Base-by-base conservation (phyloP, 73 alveolate species). In the Uronychia setigera region DNA sequence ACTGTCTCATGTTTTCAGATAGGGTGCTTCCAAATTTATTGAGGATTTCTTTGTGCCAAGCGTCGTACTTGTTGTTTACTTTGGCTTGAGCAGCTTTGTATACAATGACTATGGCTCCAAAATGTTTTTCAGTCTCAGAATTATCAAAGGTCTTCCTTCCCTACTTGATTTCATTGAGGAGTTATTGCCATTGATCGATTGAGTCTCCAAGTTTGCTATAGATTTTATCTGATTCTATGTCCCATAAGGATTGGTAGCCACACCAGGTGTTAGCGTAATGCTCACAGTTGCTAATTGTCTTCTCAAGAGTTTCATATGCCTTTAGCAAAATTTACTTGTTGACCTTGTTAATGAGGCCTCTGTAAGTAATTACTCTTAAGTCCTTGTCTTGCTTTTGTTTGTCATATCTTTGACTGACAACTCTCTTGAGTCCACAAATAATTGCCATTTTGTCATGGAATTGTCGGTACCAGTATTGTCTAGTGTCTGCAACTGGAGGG, bases 211-310 rank as follows among this genome's bases (percentile, higher is more conserved):
- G 88, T 77, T 90, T 91, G 74, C 93, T 92, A 80, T 83, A 97
- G 31, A 98, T 96, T 28, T 92, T 84, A 32, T 94, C 88, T 32
- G 98, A 94, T 78, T 97, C 99, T 82, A 98, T 97, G 83, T 98
- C 99, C 99, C 99, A 99, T 14, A 98, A 93, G 9, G 99, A 94
- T 93, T 99, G 97, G 90, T 98, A 98, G 82, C 98, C 96, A 85
- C 92, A 88, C 99, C 99, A 98, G 30, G 99, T 95, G 32, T 95
- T 89, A 59, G 95, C 98, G 87, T 98, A 98, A 77, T 93, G 96
- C 95, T 98, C 99, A 85, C 94, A 95, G 58, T 96, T 93, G 11
- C 86, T 90, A 60, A 97, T 86, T 35, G 76, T 26, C 74, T 57
- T 83, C 82, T 96, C 99, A 59, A 98, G 80, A 32, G 95, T 81